Evolutionary conservation across 2,329 filamentous ascomycete species (phyloP).

Genomic region (Nothophoma quercina): DNA sequence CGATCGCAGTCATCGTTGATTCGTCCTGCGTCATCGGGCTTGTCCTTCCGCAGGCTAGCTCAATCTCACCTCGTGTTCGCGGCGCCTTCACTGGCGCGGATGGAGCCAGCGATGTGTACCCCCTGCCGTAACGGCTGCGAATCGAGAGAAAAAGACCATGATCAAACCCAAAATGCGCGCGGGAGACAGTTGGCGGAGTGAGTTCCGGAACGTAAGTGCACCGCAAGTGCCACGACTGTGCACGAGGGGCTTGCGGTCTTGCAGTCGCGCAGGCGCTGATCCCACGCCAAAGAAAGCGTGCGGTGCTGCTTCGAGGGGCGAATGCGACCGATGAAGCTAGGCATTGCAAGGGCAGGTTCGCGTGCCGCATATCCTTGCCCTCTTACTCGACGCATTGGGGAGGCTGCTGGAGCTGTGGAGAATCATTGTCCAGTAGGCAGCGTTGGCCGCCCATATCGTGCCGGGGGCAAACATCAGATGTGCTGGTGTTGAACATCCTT

Average conservation of each 20-base stretch:
- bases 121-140: slow-evolving; percentile 34
- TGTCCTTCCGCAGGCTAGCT: slow-evolving; percentile 22
- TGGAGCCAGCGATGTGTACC: slow-evolving; percentile 28
- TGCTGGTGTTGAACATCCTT: slow-evolving; percentile 17
- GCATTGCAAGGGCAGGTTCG: slow-evolving; percentile 28
- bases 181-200: slow-evolving; percentile 19
- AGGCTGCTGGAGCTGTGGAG: slow-evolving; percentile 20
- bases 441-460: slow-evolving; percentile 12
- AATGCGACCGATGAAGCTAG: slow-evolving; percentile 29
- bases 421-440: slow-evolving; percentile 20
- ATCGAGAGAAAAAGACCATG: slow-evolving; percentile 24
- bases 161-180: not conserved
- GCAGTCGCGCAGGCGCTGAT: slow-evolving; percentile 13
- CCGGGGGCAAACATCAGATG: slow-evolving; percentile 19
- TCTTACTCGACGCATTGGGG: slow-evolving; percentile 20
- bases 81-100: slow-evolving; percentile 32
- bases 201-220: slow-evolving; percentile 10
- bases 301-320: slow-evolving; percentile 16
- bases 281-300: slow-evolving; percentile 20
- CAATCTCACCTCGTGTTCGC: slow-evolving; percentile 32
- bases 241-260: slow-evolving; percentile 11
- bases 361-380: slow-evolving; percentile 34
- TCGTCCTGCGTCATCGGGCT: slow-evolving; percentile 28
- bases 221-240: slow-evolving; percentile 3
- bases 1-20: slow-evolving; percentile 35